phyloP scores from a whole-genome alignment of 208 protist species.

The Leishmania guyanensis region DNA sequence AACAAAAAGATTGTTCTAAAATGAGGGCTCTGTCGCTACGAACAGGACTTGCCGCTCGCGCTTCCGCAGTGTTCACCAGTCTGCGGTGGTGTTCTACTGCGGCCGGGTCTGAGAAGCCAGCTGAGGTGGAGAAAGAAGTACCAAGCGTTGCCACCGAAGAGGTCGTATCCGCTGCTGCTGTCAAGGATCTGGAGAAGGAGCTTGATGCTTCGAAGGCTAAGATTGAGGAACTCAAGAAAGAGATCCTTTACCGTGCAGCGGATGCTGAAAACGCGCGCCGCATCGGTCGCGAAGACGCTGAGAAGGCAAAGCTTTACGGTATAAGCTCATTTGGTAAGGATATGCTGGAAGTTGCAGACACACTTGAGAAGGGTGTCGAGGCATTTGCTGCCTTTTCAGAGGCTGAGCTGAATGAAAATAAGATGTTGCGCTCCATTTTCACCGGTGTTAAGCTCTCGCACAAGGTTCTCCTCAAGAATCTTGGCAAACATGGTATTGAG shows the following conservation, averaged over 20 bases:
- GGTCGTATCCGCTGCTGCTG: conserved; percentile 25
- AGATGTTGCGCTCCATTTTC: conserved; percentile 63
- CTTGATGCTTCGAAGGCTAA: conserved; percentile 61
- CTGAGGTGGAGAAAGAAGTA: conserved; percentile 31
- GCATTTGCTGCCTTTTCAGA: conserved; percentile 55
- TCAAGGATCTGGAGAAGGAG: conserved; percentile 69
- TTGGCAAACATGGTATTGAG: conserved; percentile 86
- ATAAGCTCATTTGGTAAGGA: conserved; percentile 91
- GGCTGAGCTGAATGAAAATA: conserved; percentile 58
- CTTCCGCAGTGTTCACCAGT: conserved; percentile 12
- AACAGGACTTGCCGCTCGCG: conserved; percentile 17
- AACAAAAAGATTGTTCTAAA: conserved; percentile 4
- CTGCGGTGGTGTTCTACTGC: conserved; percentile 50
- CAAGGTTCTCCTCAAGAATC: conserved; percentile 85
- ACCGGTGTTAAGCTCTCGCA: conserved; percentile 88
- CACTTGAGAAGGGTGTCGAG: conserved; percentile 89
- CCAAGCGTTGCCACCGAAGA: conserved; percentile 22
- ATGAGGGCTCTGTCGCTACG: conserved; percentile 32
- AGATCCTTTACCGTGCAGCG: conserved; percentile 82
- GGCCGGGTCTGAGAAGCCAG: conserved; percentile 26
- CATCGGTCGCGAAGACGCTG: conserved; percentile 88
- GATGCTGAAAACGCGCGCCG: conserved; percentile 91
- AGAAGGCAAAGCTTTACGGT: conserved; percentile 89
- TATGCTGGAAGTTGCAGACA: conserved; percentile 93
- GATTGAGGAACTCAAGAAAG: conserved; percentile 81